A percentile compares a stretch with the other conserved stretches of the same genome.
phyloP scores from a whole-genome alignment of 306 rosid genomes.

The Vigna nakashimae region DNA sequence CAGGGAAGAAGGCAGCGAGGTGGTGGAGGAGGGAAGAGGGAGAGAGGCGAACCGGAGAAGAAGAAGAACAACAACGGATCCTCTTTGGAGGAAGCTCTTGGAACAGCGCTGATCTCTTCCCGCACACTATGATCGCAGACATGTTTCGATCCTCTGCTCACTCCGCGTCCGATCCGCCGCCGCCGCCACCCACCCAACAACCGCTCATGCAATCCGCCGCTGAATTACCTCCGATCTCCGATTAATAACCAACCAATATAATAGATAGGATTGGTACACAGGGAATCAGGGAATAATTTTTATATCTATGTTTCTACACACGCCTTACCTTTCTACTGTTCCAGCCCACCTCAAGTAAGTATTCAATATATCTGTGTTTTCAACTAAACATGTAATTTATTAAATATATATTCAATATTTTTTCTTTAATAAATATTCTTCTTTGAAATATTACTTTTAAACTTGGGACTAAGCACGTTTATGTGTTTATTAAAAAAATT shows the following conservation, averaged over 20 bases:
- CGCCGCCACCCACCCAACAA: slow-evolving; percentile 46
- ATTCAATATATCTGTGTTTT: too few relatives aligned
- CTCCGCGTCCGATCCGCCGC: slow-evolving; percentile 44
- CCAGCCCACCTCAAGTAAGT: too few relatives aligned
- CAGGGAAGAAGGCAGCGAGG: slow-evolving; percentile 68
- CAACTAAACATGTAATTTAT: too few relatives aligned
- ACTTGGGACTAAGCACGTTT: too few relatives aligned
- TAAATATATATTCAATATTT: too few relatives aligned
- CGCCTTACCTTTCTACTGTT: too few relatives aligned
- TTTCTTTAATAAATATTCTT: too few relatives aligned
- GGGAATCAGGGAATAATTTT: too few relatives aligned
- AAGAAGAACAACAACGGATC: slow-evolving; percentile 45
- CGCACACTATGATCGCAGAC: slow-evolving; percentile 96
- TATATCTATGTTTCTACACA: too few relatives aligned
- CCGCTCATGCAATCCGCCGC: slow-evolving; percentile 56
- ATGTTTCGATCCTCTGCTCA: slow-evolving; percentile 74
- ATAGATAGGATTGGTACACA: too few relatives aligned
- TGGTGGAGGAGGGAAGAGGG: slow-evolving; percentile 54
- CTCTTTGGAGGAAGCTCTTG: slow-evolving; percentile 76
- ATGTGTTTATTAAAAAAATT: too few relatives aligned
- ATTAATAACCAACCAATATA: background rate
- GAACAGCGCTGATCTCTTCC: slow-evolving; percentile 91
- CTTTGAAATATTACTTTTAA: too few relatives aligned
- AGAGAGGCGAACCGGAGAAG: background rate
- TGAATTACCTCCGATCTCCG: background rate